phyloP scores from a whole-genome alignment of 176 grass and related monocot species.

The Chloris gayana region DNA sequence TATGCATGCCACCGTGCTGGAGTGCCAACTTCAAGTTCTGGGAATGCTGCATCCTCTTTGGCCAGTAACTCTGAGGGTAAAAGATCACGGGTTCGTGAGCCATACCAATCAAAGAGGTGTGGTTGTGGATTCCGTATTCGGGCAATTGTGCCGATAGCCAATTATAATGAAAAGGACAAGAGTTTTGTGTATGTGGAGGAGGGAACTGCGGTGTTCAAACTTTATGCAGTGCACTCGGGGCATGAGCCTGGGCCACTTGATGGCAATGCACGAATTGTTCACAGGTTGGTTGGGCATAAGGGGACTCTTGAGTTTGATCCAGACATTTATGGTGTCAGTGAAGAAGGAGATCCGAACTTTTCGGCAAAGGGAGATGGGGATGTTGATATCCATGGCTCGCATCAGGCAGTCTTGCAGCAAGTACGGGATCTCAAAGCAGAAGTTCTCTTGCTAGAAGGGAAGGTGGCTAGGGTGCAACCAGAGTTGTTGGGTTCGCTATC shows the following conservation, averaged over 20 bases:
- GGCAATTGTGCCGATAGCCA: conserved; percentile 92
- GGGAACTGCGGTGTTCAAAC: conserved; percentile 91
- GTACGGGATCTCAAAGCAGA: conserved; percentile 73
- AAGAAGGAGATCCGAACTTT: conserved; percentile 69
- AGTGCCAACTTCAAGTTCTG: conserved; percentile 61
- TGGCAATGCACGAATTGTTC: conserved; percentile 95
- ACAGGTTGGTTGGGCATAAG: conserved; percentile 90
- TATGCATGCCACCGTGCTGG: conserved; percentile 97
- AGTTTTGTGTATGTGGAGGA: conserved; percentile 96
- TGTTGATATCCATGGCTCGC: conserved; percentile 56
- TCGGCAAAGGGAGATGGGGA: conserved; percentile 53
- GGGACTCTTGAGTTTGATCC: conserved; percentile 83
- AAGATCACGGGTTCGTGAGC: conserved; percentile 79
- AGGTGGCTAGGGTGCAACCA: conserved; percentile 70
- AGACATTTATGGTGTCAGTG: conserved; percentile 73
- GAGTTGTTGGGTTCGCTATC: conserved; percentile 61
- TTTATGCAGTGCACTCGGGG: conserved; percentile 92
- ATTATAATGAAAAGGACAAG: conserved; percentile 98
- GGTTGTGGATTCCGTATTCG: conserved; percentile 98
- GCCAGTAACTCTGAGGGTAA: conserved; percentile 54
- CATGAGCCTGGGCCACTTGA: conserved; percentile 96
- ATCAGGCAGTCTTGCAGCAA: conserved; percentile 72
- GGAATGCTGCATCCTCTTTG: conserved; percentile 39
- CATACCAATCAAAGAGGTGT: conserved; percentile 95
- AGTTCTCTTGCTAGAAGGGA: conserved; percentile 63